Conservation (phyloP, 441 rosid species). For the Daphne laureola region DNA sequence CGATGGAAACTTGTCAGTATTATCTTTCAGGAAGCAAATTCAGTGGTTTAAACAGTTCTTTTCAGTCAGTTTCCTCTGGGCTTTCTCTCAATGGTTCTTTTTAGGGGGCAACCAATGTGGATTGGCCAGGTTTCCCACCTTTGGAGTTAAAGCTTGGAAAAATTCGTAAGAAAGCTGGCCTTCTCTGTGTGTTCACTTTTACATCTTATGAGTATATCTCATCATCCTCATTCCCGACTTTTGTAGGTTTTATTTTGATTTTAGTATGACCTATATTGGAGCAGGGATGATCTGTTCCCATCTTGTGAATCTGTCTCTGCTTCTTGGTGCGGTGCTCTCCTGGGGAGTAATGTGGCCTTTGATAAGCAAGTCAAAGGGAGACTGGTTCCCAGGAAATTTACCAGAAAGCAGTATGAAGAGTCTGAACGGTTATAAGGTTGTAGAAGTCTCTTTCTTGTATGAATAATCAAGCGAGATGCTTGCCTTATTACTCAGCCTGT, state of each 20-base stretch:
- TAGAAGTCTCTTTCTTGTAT: neutral
- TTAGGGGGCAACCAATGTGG: slow-evolving; percentile 57
- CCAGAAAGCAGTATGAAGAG: slow-evolving; percentile 76
- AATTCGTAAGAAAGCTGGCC: slow-evolving; percentile 36
- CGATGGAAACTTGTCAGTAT: slow-evolving; percentile 5
- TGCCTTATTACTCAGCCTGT: slow-evolving; percentile 4
- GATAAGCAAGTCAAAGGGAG: slow-evolving; percentile 53
- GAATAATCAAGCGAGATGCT: neutral
- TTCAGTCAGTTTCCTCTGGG: slow-evolving; percentile 63
- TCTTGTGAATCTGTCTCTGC: slow-evolving; percentile 71
- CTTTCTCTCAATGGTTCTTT: slow-evolving; percentile 66
- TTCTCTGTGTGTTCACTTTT: neutral
- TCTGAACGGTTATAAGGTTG: slow-evolving; percentile 80
- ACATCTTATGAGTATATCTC: neutral
- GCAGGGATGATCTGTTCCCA: slow-evolving; percentile 96
- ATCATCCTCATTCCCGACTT: slow-evolving; percentile 4
- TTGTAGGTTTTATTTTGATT: slow-evolving; percentile 77
- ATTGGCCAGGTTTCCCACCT: slow-evolving; percentile 73
- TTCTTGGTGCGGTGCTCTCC: slow-evolving; percentile 79
- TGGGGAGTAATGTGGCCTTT: slow-evolving; percentile 90
- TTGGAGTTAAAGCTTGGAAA: slow-evolving; percentile 70
- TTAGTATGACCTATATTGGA: slow-evolving; percentile 73
- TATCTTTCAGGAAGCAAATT: slow-evolving; percentile 52
- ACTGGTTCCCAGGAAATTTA: slow-evolving; percentile 54
- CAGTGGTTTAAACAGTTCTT: slow-evolving; percentile 48